phyloP scores from a whole-genome alignment of 148 eudicot species.

The Rhododendron griersonianum region DNA sequence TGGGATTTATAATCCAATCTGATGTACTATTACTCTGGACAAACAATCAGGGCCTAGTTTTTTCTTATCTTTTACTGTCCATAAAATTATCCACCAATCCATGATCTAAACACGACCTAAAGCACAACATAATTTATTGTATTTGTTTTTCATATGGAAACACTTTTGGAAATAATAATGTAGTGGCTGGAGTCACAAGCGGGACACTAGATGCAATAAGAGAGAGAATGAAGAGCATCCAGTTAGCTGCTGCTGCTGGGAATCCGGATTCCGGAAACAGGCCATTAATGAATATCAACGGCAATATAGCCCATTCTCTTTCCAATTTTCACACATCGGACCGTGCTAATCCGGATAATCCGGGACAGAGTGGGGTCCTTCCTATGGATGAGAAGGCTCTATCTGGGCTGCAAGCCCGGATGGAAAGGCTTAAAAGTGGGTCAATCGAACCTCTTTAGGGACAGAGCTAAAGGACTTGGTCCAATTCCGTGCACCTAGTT shows the following conservation, averaged over 20 bases:
- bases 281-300: slow-evolving; percentile 55
- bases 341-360: slow-evolving; percentile 34
- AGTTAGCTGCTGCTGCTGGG: slow-evolving; percentile 64
- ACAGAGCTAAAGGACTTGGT: not conserved
- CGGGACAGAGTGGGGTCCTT: slow-evolving; percentile 56
- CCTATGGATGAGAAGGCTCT: slow-evolving; percentile 97
- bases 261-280: slow-evolving; percentile 56
- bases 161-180: not conserved
- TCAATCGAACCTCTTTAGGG: slow-evolving; percentile 65
- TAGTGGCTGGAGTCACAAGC: slow-evolving; percentile 41
- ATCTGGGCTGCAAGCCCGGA: slow-evolving; percentile 95
- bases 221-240: slow-evolving; percentile 95
- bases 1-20: not conserved
- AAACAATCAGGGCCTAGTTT: not conserved
- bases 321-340: slow-evolving; percentile 35
- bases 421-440: slow-evolving; percentile 96
- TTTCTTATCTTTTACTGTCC: not conserved
- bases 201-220: slow-evolving; percentile 89
- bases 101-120: not conserved
- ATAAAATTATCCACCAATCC: not conserved
- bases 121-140: not conserved
- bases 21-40: not conserved
- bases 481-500: slow-evolving; percentile 1
- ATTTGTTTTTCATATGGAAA: not conserved
- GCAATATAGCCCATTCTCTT: slow-evolving; percentile 32